Evolutionary conservation across 306 rosid genomes (phyloP).

Genomic region (Carpinus viminea): DNA sequence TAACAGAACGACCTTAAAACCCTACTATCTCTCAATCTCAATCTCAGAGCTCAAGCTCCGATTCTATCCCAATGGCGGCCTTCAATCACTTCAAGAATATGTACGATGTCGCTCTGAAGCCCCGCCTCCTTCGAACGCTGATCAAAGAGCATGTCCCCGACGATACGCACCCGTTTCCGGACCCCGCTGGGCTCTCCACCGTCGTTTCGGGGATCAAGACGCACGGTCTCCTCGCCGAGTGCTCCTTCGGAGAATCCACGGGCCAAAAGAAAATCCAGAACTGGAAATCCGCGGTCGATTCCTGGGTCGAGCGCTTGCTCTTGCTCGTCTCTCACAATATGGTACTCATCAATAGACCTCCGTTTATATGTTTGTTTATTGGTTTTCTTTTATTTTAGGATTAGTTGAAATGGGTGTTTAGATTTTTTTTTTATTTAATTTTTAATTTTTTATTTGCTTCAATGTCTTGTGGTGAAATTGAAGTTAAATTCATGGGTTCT

Average conservation of each 20-base stretch:
- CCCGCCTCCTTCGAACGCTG: conserved; percentile 63
- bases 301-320: conserved; percentile 65
- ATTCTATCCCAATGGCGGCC: conserved; percentile 52
- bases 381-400: not conserved
- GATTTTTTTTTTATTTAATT: not conserved
- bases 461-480: not conserved
- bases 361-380: not conserved
- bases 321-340: conserved; percentile 42
- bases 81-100: conserved; percentile 51
- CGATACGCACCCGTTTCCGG: conserved; percentile 33
- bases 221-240: conserved; percentile 66
- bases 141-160: conserved; percentile 57
- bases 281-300: conserved; percentile 71
- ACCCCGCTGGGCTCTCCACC: conserved; percentile 45
- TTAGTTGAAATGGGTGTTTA: not conserved
- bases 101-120: conserved; percentile 70
- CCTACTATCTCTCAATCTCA: not conserved
- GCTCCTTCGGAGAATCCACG: conserved; percentile 23
- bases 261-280: conserved; percentile 37
- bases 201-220: conserved; percentile 52
- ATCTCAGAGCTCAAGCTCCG: conserved; percentile 12
- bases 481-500: not conserved
- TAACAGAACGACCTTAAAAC: not conserved
- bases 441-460: not conserved
- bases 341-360: conserved; percentile 40